These are phyloP conservation scores for Sporothrix variecibatus DNA, from an alignment of 2,329 filamentous ascomycete species.

Conservation along the genomic window DNA sequence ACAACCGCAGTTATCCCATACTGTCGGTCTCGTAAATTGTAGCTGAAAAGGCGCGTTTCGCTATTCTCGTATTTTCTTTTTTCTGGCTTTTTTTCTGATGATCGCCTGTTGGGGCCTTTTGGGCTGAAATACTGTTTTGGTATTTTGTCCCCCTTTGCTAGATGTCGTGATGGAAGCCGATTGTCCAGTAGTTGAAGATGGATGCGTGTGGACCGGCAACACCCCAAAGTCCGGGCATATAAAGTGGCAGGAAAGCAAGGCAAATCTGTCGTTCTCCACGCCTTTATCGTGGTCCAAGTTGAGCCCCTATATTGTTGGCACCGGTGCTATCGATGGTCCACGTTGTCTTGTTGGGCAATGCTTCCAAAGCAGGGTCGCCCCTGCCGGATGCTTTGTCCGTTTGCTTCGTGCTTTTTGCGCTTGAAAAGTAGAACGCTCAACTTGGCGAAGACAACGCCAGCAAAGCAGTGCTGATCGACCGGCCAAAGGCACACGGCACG, in stretches of 20 bases:
- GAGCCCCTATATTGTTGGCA: neutral
- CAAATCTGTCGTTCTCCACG: neutral
- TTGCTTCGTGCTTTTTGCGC: neutral
- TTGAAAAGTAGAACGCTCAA: neutral
- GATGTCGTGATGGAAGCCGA: neutral
- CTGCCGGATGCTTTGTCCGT: neutral
- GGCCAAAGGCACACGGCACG: conserved; percentile 9
- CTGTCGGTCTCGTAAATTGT: conserved; percentile 1
- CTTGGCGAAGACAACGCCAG: neutral
- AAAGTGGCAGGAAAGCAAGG: neutral
- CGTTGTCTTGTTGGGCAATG: neutral
- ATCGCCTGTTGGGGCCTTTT: neutral
- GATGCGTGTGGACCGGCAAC: neutral
- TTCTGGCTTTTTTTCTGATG: neutral
- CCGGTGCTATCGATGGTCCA: no score
- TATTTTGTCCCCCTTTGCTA: neutral
- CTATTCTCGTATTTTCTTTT: neutral
- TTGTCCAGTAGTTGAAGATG: neutral
- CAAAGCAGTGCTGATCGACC: neutral
- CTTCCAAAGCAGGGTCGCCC: neutral
- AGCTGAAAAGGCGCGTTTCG: neutral
- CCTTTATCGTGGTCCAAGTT: neutral
- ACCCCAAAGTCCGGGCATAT: neutral
- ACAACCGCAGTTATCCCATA: neutral
- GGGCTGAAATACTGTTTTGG: neutral